Evolutionary conservation across 2,329 filamentous ascomycete genomes (phyloP).

Genomic region (Eutypella sp.): DNA sequence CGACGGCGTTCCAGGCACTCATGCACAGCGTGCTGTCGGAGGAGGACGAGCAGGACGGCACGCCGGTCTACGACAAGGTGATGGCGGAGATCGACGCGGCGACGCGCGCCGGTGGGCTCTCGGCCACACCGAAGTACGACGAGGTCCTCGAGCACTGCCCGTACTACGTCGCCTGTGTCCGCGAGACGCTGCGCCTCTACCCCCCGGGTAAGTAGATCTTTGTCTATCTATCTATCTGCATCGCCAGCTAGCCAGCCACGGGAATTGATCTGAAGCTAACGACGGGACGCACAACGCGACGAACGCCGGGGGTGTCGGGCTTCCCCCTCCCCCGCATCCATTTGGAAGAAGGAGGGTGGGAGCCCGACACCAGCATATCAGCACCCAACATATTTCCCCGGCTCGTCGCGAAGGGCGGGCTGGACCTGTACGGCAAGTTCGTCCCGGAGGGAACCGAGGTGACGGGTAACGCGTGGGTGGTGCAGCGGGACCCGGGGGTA

Average conservation of each 20-base stretch:
- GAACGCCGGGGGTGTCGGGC: no score
- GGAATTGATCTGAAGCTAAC: no score
- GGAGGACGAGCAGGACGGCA: slow-evolving; percentile 29
- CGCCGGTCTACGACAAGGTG: slow-evolving; percentile 40
- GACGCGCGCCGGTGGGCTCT: slow-evolving; percentile 26
- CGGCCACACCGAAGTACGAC: slow-evolving; percentile 33
- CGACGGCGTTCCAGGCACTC: slow-evolving; percentile 44
- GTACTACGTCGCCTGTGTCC: slow-evolving; percentile 46
- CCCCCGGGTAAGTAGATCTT: slow-evolving; percentile 33
- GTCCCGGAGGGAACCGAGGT: neutral
- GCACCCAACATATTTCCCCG: slow-evolving; percentile 48
- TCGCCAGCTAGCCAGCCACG: no score
- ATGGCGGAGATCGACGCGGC: slow-evolving; percentile 41
- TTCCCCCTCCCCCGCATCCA: no score
- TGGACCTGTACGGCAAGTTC: neutral
- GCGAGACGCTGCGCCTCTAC: slow-evolving; percentile 44
- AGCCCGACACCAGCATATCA: no score
- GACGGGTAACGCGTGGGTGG: neutral
- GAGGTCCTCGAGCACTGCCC: slow-evolving; percentile 37
- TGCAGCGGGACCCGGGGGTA: neutral
- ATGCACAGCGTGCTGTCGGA: slow-evolving; percentile 41
- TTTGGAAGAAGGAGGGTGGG: no score
- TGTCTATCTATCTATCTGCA: no score
- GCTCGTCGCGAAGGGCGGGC: slow-evolving; percentile 19
- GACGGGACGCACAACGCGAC: no score